phyloP scores from a whole-genome alignment of 768 basidiomycete species.

The Rhizopogon salebrosus region DNA sequence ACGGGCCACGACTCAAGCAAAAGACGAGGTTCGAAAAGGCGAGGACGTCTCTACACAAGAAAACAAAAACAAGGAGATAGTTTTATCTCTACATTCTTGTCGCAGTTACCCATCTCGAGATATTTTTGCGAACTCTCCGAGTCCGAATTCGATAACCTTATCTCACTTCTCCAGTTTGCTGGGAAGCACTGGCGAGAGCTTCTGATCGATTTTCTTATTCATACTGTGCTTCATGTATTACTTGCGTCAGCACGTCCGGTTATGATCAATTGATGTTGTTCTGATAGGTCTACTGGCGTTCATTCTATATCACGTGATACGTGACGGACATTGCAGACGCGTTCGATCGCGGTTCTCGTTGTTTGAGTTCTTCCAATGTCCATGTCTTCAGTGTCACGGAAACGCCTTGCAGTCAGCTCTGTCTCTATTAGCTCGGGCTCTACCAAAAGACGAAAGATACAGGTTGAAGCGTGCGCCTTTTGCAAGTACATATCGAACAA shows the following conservation, averaged over 20 bases:
- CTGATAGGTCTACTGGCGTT: too few species aligned
- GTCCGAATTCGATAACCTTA: too few species aligned
- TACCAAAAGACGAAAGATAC: background rate
- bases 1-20: conserved; percentile 30
- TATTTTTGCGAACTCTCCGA: too few species aligned
- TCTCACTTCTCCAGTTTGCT: too few species aligned
- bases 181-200: background rate
- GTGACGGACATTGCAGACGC: too few species aligned
- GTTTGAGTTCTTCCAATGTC: too few species aligned
- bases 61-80: conserved; percentile 16
- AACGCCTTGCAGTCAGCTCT: background rate
- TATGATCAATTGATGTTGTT: too few species aligned
- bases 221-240: too few species aligned
- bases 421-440: background rate
- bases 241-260: too few species aligned
- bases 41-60: conserved; percentile 31
- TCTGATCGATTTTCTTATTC: background rate
- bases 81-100: background rate
- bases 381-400: conserved; percentile 1
- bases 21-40: conserved; percentile 40
- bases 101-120: too few species aligned
- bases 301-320: too few species aligned
- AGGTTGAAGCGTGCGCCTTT: background rate
- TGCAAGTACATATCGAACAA: background rate
- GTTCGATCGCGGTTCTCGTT: too few species aligned